Conservation (phyloP, 2,329 filamentous ascomycete genomes). For the Pyrenophora seminiperda region DNA sequence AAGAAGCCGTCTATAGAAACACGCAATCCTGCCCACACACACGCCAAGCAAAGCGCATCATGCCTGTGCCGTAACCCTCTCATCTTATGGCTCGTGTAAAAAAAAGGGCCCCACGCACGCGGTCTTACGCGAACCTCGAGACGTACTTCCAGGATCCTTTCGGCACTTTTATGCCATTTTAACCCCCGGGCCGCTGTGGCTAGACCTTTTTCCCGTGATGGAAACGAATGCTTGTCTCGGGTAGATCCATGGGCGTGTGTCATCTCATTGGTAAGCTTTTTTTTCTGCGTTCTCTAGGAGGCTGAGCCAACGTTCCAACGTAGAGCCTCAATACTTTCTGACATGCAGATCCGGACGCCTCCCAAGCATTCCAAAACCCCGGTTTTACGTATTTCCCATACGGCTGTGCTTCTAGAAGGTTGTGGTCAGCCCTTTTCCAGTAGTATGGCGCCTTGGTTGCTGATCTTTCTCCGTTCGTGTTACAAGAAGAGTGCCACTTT, state of each 20-base stretch:
- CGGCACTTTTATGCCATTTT: slow-evolving; percentile 1
- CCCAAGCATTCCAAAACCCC: neutral
- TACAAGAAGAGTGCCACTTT: no score
- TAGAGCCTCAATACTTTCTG: slow-evolving; percentile 1
- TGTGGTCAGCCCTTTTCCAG: no score
- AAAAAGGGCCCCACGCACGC: neutral
- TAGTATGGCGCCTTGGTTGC: no score
- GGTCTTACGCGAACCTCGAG: neutral
- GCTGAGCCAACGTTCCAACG: neutral
- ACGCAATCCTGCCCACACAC: neutral
- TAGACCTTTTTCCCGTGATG: neutral
- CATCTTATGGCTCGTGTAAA: no score
- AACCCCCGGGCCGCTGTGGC: slow-evolving; percentile 2
- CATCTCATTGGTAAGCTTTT: no score
- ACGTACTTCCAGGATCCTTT: neutral
- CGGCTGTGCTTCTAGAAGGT: slow-evolving; percentile 10
- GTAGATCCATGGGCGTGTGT: neutral
- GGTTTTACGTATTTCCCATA: slow-evolving; percentile 5
- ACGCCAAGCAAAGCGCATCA: neutral
- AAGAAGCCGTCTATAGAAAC: no score
- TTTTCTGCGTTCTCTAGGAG: no score
- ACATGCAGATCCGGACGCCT: slow-evolving; percentile 1
- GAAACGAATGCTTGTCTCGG: neutral
- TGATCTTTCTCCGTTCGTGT: neutral
- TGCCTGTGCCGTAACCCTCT: neutral